Conservation (phyloP, 2,329 filamentous ascomycete species). For the Samsoniella hepiali region DNA sequence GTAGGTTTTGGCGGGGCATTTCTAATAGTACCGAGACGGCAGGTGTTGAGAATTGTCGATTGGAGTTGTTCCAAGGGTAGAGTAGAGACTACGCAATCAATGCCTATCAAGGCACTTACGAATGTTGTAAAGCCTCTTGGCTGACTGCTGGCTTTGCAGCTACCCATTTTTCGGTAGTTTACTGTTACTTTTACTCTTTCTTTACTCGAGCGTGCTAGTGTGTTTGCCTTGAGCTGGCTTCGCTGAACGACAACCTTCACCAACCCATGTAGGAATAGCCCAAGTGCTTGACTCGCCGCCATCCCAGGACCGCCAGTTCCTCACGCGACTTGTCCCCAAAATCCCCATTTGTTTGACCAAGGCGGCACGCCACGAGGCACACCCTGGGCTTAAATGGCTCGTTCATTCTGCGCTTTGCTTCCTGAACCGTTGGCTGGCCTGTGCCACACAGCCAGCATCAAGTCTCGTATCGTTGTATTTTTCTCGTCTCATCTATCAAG, state of each 20-base stretch:
- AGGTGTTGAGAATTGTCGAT: background rate
- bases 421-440: background rate
- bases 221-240: background rate
- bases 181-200: background rate
- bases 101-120: background rate
- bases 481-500: constrained; percentile 3
- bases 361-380: background rate
- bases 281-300: constrained; percentile 8
- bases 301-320: background rate
- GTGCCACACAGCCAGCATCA: background rate
- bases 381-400: constrained; percentile 1
- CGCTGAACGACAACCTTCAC: background rate
- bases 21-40: background rate
- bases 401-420: background rate
- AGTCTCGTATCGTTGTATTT: background rate
- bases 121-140: no score
- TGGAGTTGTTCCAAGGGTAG: background rate
- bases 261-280: background rate
- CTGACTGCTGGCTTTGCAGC: background rate
- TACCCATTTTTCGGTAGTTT: background rate
- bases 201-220: background rate
- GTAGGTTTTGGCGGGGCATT: background rate
- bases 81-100: background rate
- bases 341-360: constrained; percentile 1
- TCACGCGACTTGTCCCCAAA: constrained; percentile 12